Evolutionary conservation across 1,284 basidiomycete species (phyloP).

Genomic region (Athelia psychrophila): DNA sequence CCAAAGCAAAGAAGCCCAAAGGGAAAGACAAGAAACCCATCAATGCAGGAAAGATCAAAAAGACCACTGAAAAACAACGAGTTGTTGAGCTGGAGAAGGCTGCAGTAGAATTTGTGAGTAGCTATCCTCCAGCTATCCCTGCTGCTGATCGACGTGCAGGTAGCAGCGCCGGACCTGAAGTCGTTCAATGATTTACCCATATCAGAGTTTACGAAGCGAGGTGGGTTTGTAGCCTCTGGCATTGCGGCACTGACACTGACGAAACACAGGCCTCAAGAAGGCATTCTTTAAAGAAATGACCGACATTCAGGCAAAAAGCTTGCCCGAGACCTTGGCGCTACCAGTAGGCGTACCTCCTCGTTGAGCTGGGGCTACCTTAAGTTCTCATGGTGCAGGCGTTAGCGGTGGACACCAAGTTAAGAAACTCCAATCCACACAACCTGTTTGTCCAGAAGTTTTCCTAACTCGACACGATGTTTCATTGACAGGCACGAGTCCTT

Average conservation of each 20-base stretch:
- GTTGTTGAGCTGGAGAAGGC: constrained; percentile 52
- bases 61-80: constrained; percentile 48
- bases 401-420: no score
- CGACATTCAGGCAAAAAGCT: constrained; percentile 69
- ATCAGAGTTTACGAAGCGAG: constrained; percentile 66
- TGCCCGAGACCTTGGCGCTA: no score
- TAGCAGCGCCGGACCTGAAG: constrained; percentile 41
- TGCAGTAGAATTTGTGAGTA: constrained; percentile 57
- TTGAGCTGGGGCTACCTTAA: no score
- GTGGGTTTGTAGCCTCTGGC: constrained; percentile 29
- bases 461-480: no score
- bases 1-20: constrained; percentile 20
- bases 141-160: constrained; percentile 32
- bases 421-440: no score
- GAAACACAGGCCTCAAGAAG: constrained; percentile 70
- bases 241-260: background rate
- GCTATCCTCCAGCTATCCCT: constrained; percentile 2
- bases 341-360: no score
- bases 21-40: constrained; percentile 5
- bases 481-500: no score
- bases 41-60: constrained; percentile 38
- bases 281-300: constrained; percentile 87
- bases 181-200: constrained; percentile 69
- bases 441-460: no score
- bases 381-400: no score